phyloP scores from a whole-genome alignment of 441 rosid genomes.

The Euphorbia corollata region DNA sequence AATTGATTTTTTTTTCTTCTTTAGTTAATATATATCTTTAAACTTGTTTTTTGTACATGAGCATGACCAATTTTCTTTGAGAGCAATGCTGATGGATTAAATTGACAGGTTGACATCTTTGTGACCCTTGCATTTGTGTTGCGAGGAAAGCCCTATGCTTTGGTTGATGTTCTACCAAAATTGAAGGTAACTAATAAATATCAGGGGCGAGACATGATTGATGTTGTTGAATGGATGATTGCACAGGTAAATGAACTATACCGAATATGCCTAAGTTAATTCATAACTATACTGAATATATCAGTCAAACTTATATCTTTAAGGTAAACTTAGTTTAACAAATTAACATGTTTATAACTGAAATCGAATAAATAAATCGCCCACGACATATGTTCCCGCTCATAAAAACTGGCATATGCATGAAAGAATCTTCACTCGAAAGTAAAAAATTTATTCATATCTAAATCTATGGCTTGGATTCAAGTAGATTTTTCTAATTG shows the following conservation, averaged over 20 bases:
- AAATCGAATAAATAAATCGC: no score
- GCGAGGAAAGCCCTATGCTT: constrained; percentile 76
- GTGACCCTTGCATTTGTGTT: constrained; percentile 72
- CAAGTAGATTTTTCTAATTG: no score
- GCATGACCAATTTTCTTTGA: background rate
- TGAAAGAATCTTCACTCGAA: no score
- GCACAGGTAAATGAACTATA: constrained; percentile 48
- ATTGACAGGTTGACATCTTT: constrained; percentile 79
- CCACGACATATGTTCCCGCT: no score
- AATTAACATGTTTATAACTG: no score
- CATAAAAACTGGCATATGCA: no score
- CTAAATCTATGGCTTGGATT: no score
- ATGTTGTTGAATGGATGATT: constrained; percentile 65
- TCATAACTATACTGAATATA: no score
- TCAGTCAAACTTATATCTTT: no score
- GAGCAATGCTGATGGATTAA: constrained; percentile 12
- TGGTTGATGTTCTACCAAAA: constrained; percentile 47
- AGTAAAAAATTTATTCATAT: no score
- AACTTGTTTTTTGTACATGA: background rate
- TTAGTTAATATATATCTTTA: background rate
- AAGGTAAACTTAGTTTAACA: no score
- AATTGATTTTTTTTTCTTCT: background rate
- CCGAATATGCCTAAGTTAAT: background rate
- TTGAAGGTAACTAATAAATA: constrained; percentile 63
- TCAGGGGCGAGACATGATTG: constrained; percentile 85